These are phyloP conservation scores for Lactarius akahatsu DNA, from an alignment of 768 basidiomycete species.

Conservation along the genomic window DNA sequence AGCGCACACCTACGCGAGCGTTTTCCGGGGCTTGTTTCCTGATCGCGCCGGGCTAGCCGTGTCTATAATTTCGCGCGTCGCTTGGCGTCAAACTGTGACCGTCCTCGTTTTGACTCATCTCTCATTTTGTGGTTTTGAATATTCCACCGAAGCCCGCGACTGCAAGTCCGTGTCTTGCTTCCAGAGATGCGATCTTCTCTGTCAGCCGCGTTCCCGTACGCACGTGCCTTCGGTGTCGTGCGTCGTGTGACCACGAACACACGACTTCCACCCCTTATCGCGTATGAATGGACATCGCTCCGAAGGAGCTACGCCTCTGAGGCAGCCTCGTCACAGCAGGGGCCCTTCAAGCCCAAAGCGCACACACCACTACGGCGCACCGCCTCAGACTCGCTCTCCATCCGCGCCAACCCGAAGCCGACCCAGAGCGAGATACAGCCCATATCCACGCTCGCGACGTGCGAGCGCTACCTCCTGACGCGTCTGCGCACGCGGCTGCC, in stretches of 20 bases:
- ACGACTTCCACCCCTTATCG: background rate
- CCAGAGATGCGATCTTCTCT: constrained; percentile 1
- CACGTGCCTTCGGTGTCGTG: constrained; percentile 1
- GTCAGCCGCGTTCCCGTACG: constrained; percentile 3
- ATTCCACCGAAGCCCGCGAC: background rate
- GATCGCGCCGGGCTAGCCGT: background rate
- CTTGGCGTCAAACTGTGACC: constrained; percentile 3
- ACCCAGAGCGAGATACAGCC: constrained; percentile 78
- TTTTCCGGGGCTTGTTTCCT: background rate
- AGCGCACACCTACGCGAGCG: background rate
- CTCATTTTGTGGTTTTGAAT: background rate
- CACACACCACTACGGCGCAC: constrained; percentile 78
- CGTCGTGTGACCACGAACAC: background rate
- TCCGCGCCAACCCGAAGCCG: constrained; percentile 82
- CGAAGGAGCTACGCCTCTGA: constrained; percentile 19
- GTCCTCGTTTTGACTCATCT: background rate
- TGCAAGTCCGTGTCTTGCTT: background rate
- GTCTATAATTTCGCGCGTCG: background rate
- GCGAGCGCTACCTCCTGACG: constrained; percentile 75
- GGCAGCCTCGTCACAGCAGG: background rate
- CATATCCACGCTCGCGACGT: constrained; percentile 83
- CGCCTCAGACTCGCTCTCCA: constrained; percentile 81
- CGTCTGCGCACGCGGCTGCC: constrained; percentile 59
- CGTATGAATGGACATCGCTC: background rate
- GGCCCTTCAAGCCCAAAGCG: constrained; percentile 64